A percentile compares a stretch with the other conserved stretches of the same genome.
These are phyloP conservation scores for Komagataella kurtzmanii DNA, from an alignment of 805 yeast genomes.

Conservation along the genomic window DNA sequence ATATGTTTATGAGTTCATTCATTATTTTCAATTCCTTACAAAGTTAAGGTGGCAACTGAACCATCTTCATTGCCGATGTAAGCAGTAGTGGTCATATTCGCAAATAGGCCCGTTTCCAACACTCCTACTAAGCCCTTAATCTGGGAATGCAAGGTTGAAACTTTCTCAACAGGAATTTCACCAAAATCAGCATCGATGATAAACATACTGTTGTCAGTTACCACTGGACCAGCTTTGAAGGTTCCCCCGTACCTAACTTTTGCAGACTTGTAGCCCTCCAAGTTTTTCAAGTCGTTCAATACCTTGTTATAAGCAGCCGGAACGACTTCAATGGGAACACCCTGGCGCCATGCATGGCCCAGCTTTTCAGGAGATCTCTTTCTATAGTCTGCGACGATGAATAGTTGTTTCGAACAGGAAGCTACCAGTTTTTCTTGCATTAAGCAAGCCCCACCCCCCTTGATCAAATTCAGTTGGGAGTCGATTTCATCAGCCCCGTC, in stretches of 20 bases:
- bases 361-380: constrained; percentile 56
- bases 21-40: neutral
- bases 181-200: constrained; percentile 92
- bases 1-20: neutral
- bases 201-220: constrained; percentile 92
- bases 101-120: constrained; percentile 90
- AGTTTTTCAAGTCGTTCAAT: constrained; percentile 36
- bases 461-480: constrained; percentile 64
- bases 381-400: constrained; percentile 86
- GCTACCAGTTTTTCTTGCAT: constrained; percentile 95
- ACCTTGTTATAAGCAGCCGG: constrained; percentile 81
- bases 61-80: constrained; percentile 88
- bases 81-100: constrained; percentile 59
- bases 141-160: constrained; percentile 38
- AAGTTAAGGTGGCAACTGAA: neutral
- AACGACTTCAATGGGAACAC: constrained; percentile 92
- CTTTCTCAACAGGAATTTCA: constrained; percentile 36
- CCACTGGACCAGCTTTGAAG: constrained; percentile 94
- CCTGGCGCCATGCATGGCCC: constrained; percentile 77
- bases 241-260: constrained; percentile 72
- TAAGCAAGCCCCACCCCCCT: constrained; percentile 98
- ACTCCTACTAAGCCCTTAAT: constrained; percentile 81
- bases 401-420: constrained; percentile 56
- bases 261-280: constrained; percentile 50
- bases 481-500: constrained; percentile 99